phyloP scores from a whole-genome alignment of 2,329 filamentous ascomycete species.

The Tolypocladium nubicola region DNA sequence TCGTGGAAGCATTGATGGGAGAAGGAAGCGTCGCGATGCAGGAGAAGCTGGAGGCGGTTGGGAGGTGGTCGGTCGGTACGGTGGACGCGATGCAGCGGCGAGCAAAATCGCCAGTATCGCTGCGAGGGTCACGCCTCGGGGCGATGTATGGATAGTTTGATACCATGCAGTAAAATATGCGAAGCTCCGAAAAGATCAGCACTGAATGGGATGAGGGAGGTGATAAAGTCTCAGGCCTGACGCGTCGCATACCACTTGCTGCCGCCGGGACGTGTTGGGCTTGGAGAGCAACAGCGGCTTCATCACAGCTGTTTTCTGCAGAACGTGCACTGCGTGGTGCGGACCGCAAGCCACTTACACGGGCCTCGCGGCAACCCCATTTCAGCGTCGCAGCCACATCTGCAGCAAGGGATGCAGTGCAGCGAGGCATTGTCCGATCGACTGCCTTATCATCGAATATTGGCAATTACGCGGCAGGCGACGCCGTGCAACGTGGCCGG shows the following conservation, averaged over 20 bases:
- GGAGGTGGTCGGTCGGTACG: constrained; percentile 2
- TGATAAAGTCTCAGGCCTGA: too few species aligned
- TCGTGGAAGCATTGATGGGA: constrained; percentile 8
- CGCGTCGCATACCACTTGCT: not conserved
- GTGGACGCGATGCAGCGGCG: constrained; percentile 2
- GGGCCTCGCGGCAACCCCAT: too few species aligned
- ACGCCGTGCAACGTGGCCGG: not conserved
- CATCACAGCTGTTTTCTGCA: too few species aligned
- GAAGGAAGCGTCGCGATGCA: constrained; percentile 4
- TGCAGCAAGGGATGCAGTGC: not conserved
- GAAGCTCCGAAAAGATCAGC: not conserved
- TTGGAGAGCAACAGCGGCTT: too few species aligned
- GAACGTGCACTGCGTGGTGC: not conserved
- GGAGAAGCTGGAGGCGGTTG: constrained; percentile 10
- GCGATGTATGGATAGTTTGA: too few species aligned
- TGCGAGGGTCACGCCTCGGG: not conserved
- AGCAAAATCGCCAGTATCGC: constrained; percentile 1
- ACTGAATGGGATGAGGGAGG: not conserved
- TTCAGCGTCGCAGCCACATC: not conserved
- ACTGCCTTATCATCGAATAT: not conserved
- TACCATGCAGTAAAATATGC: too few species aligned
- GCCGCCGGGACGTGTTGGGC: too few species aligned
- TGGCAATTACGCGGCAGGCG: not conserved
- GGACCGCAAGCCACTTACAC: not conserved
- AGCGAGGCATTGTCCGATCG: not conserved